Base-by-base conservation (phyloP, 164 flowering plant species). In the Liquidambar formosana region DNA sequence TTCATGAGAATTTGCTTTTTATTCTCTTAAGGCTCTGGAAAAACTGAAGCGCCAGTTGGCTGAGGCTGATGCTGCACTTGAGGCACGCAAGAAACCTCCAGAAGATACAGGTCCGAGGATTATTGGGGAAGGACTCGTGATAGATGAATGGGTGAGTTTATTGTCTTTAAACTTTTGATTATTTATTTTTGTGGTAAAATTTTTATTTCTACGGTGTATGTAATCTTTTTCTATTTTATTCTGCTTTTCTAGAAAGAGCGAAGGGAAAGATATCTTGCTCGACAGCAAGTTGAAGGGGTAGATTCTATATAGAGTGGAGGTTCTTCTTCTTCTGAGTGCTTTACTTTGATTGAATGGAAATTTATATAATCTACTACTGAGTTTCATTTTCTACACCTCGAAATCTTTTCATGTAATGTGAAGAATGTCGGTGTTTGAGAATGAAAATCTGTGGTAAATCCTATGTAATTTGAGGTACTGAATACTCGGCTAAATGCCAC, bases 261-360 rank as follows among this genome's bases (percentile, higher is more conserved):
- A 67, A 78, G 98, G 75, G 97, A 91, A 71, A 86, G 92, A 80
- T 89, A 88, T 63, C 90, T 91, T 51, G 98, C 98, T n/a, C 79
- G 83, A 66, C 97, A 90, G 75, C 94, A 90, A 78, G 88, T 83
- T 47, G 97, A 89, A 78, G 98, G 86, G 49, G 83, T 77, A 25
- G 96, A 88, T 71, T 89, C 96, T 0, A 85, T 80, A 57, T 89
- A 85, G 74, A 76, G 47, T 61, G 46, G n/a, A 52, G 44, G 23
- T 25, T 38, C 22, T 21, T 48, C 26, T 13, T 53, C 25, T 46
- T 53, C 22, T 27, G 13, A 46, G 49, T 43, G 69, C 11, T 57
- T 63, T 66, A 14, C 52, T n/a, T 13, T 62, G 45, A 27, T 51
- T 60, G 48, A 60, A 27, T 64, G 61, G 46, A 23, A 63, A 12